Evolutionary conservation across 768 basidiomycete genomes (phyloP), one percentile per base, ranked within the genome.

Genomic region (Candolleomyces efflorescens): DNA sequence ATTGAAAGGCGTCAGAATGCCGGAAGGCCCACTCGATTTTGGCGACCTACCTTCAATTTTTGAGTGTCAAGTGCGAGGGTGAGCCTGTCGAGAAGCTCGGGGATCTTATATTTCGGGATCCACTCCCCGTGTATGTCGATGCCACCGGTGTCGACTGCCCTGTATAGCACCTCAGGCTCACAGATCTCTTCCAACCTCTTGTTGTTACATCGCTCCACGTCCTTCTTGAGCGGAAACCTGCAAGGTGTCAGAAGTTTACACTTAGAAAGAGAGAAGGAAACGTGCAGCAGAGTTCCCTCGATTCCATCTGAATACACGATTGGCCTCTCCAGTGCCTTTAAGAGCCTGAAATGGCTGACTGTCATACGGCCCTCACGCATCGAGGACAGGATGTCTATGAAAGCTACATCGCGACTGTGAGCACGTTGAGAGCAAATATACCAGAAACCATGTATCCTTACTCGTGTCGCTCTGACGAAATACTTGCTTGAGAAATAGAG

Each of bases 381-480:
- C 65, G 92, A 85, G 63, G 92, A 90, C 55, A 97, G 77, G 77
- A 96, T 90, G 65, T 87, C 78, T 51, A 96, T 80, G 69, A 96
- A 94, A 20, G 77, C 91, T 90, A 54, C 15, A 3, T 32, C 36
- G 37, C 10, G 20, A 11, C 7, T 18, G 24, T 26, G 44, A 43
- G 38, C 46, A 37, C 13, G 23, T 3, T 22, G 22, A 9, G 44
- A n/a, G 12, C n/a, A 44, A 37, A 44, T 48, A 27, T 6, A 41
- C 23, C 17, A 39, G 24, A 22, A n/a, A 18, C n/a, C n/a, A n/a
- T n/a, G 20, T 20, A 24, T 53, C 46, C 67, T 32, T 58, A 82
- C 82, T 68, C 47, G 79, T 73, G 63, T 90, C 86, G 47, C 75
- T 86, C 67, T 92, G 89, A 55, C 89, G 75, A 71, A 90, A 92